Evolutionary conservation across 345 rosid species (phyloP).

Genomic region (Gynandropsis gynandra): DNA sequence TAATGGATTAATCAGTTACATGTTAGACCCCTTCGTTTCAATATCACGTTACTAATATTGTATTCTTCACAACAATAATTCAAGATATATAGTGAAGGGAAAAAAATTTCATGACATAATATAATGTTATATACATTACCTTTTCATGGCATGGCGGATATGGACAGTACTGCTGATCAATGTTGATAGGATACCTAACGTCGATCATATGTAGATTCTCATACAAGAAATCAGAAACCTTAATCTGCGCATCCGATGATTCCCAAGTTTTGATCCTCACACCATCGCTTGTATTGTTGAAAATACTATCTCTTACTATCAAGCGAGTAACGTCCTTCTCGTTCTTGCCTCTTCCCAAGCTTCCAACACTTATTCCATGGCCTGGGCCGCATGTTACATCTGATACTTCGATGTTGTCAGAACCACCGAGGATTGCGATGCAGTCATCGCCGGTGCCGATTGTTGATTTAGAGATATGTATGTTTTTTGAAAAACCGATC

Average conservation of each 20-base stretch:
- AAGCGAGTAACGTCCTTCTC: constrained; percentile 10
- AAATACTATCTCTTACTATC: constrained; percentile 2
- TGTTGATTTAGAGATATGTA: constrained; percentile 30
- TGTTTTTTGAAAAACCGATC: constrained; percentile 38
- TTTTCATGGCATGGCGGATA: neutral
- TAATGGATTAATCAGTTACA: no score
- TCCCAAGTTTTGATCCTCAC: constrained; percentile 24
- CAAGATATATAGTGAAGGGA: no score
- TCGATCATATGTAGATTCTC: constrained; percentile 17
- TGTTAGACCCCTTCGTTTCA: no score
- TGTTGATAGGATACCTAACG: constrained; percentile 13
- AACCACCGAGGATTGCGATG: constrained; percentile 46
- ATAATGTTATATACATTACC: no score
- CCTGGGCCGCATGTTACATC: constrained; percentile 63
- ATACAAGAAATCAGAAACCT: neutral
- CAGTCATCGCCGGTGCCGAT: constrained; percentile 64
- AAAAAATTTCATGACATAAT: no score
- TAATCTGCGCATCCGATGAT: neutral
- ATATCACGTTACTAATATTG: no score
- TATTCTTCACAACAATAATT: no score
- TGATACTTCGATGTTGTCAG: constrained; percentile 27
- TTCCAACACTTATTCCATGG: constrained; percentile 48
- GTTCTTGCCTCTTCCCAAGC: constrained; percentile 4
- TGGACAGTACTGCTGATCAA: constrained; percentile 24
- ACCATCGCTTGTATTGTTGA: constrained; percentile 12